Percentiles rank a stretch among this genome's conserved stretches.
phyloP scores from a whole-genome alignment of 1,139 yeast species.

The Schwanniomyces etchellsii region DNA sequence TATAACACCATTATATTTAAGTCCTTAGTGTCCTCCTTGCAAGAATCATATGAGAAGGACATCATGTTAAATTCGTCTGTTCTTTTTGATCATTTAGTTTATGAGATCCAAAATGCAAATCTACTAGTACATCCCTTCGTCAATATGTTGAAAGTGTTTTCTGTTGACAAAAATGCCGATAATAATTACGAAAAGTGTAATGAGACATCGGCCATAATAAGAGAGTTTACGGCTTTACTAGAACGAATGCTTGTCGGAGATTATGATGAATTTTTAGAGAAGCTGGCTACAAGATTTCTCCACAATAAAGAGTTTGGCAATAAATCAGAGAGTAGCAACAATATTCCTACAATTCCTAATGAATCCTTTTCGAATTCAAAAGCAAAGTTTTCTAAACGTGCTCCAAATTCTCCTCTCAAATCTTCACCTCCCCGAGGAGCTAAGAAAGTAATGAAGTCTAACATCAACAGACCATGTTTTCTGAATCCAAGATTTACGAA shows the following conservation, averaged over 20 bases:
- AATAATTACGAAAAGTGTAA: constrained; percentile 5
- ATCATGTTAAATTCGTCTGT: constrained; percentile 51
- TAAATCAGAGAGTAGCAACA: too few relatives aligned
- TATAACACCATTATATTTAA: constrained; percentile 37
- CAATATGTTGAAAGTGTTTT: constrained; percentile 11
- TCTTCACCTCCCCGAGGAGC: constrained; percentile 23
- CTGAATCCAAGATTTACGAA: constrained; percentile 11
- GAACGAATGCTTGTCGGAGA: constrained; percentile 32
- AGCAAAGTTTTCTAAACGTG: constrained; percentile 13
- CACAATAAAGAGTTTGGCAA: constrained; percentile 13
- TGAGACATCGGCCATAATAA: constrained; percentile 5
- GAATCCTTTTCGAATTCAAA: neutral
- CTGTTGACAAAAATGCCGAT: constrained; percentile 4
- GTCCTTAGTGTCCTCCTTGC: constrained; percentile 33
- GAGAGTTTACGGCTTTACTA: constrained; percentile 13
- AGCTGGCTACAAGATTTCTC: constrained; percentile 23
- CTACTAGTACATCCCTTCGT: constrained; percentile 10
- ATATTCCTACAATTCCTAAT: too few relatives aligned
- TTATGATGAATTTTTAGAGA: constrained; percentile 30
- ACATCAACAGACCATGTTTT: constrained; percentile 9
- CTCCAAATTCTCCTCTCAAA: constrained; percentile 24
- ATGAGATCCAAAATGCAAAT: constrained; percentile 20
- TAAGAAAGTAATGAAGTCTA: constrained; percentile 16
- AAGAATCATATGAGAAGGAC: constrained; percentile 46
- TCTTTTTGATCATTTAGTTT: constrained; percentile 35